Percentiles rank a stretch among this genome's conserved stretches.
Conservation (phyloP, 768 basidiomycete species). For the Tricholoma bakamatsutake region DNA sequence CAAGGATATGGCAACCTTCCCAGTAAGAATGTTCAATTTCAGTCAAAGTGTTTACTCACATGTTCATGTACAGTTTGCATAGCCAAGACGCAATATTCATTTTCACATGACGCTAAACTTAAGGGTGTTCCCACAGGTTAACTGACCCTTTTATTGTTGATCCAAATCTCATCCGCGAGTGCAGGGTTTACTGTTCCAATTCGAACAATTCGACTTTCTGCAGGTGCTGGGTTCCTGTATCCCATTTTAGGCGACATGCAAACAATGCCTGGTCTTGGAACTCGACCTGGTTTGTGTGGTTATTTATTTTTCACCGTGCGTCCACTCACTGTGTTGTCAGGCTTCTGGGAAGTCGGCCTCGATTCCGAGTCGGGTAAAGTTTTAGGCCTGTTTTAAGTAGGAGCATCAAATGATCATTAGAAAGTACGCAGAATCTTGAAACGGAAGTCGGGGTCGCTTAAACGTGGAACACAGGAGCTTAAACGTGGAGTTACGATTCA, state of each 20-base stretch:
- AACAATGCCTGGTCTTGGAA: conserved; percentile 95
- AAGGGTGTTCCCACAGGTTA: conserved; percentile 83
- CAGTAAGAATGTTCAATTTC: conserved; percentile 41
- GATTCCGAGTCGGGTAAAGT: conserved; percentile 77
- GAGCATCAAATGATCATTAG: no score
- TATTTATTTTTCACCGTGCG: neutral
- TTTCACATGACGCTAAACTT: conserved; percentile 88
- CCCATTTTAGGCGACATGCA: conserved; percentile 96
- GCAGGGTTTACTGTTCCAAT: conserved; percentile 91
- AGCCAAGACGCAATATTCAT: conserved; percentile 98
- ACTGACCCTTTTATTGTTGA: conserved; percentile 7
- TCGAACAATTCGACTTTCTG: conserved; percentile 79
- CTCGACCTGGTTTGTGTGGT: conserved; percentile 63
- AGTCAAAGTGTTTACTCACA: conserved; percentile 2
- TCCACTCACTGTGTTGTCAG: conserved; percentile 25
- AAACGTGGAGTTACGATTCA: no score
- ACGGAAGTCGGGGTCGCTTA: no score
- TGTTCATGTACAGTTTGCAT: conserved; percentile 64
- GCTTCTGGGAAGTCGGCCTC: conserved; percentile 88
- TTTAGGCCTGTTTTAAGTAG: conserved; percentile 70
- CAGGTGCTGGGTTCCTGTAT: conserved; percentile 94
- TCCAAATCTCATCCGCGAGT: neutral
- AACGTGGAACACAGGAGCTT: no score
- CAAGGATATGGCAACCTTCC: conserved; percentile 81
- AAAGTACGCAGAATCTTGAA: no score